Evolutionary conservation across 1,139 yeast genomes (phyloP).

Genomic region (Taphrina flavorubra): DNA sequence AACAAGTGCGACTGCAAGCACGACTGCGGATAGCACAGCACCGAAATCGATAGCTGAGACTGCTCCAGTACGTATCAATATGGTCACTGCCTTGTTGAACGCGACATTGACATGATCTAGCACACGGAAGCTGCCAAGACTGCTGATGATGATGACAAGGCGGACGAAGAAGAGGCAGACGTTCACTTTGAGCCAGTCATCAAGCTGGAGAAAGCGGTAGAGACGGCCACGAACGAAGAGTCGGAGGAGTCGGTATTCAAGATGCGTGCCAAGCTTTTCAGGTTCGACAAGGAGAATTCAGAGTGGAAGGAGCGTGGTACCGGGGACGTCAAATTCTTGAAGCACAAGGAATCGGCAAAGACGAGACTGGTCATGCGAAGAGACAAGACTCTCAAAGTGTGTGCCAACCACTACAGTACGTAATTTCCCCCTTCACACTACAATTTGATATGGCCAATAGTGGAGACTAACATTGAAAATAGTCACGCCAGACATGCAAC

Average conservation of each 20-base stretch:
- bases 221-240: slow-evolving; percentile 96
- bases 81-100: background rate
- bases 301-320: slow-evolving; percentile 99
- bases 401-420: slow-evolving; percentile 88
- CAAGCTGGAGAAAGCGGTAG: slow-evolving; percentile 84
- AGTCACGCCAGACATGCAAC: slow-evolving; percentile 76
- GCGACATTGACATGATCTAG: slow-evolving; percentile 5
- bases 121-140: background rate
- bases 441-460: background rate
- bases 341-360: slow-evolving; percentile 80
- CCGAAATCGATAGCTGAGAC: slow-evolving; percentile 36
- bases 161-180: slow-evolving; percentile 87
- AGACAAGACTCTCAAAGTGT: slow-evolving; percentile 95
- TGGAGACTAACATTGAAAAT: background rate
- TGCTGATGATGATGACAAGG: slow-evolving; percentile 56
- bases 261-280: slow-evolving; percentile 87
- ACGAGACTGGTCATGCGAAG: slow-evolving; percentile 96
- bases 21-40: slow-evolving; percentile 15
- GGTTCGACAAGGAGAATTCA: slow-evolving; percentile 77
- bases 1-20: slow-evolving; percentile 12
- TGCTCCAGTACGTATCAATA: slow-evolving; percentile 23
- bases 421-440: background rate
- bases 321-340: slow-evolving; percentile 94
- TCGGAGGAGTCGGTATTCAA: slow-evolving; percentile 87
- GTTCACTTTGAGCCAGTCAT: slow-evolving; percentile 97